Evolutionary conservation across 257 asterid species (phyloP).

Genomic region (Knoxia roxburghii): DNA sequence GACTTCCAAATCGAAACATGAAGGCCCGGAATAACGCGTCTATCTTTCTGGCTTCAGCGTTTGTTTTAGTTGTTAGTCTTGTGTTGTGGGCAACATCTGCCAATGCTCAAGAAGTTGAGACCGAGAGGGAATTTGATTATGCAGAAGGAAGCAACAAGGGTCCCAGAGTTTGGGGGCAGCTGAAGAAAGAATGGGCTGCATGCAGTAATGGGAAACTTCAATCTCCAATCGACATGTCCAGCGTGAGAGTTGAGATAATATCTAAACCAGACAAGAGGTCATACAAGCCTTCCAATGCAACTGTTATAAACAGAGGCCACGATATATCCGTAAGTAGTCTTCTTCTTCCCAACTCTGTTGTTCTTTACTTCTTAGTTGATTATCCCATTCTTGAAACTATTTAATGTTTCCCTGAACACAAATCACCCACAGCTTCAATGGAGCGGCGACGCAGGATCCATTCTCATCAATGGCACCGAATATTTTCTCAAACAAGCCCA

Average conservation of each 20-base stretch:
- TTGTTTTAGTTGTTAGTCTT: slow-evolving; percentile 27
- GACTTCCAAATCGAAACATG: slow-evolving; percentile 11
- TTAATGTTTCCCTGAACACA: no score
- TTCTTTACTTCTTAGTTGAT: no score
- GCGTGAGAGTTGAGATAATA: slow-evolving; percentile 31
- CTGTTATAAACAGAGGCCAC: slow-evolving; percentile 56
- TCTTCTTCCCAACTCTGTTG: no score
- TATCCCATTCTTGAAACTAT: no score
- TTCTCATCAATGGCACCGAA: slow-evolving; percentile 31
- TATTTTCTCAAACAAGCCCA: slow-evolving; percentile 51
- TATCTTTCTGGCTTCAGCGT: slow-evolving; percentile 7
- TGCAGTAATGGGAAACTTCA: slow-evolving; percentile 52
- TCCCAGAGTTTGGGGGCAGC: slow-evolving; percentile 57
- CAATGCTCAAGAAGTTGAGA: slow-evolving; percentile 47
- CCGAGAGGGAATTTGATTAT: slow-evolving; percentile 56
- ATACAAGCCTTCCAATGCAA: slow-evolving; percentile 42
- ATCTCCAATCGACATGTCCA: slow-evolving; percentile 61
- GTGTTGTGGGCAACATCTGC: slow-evolving; percentile 26
- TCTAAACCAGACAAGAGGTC: slow-evolving; percentile 20
- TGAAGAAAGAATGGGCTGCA: slow-evolving; percentile 59
- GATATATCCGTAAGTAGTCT: slow-evolving; percentile 43
- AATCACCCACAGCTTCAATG: slow-evolving; percentile 58
- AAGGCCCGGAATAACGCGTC: slow-evolving; percentile 12
- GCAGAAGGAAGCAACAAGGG: slow-evolving; percentile 37
- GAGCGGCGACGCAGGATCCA: slow-evolving; percentile 57